Base-by-base conservation (phyloP, 306 rosid genomes). In the barrel medic (Medicago truncatula) region DNA sequence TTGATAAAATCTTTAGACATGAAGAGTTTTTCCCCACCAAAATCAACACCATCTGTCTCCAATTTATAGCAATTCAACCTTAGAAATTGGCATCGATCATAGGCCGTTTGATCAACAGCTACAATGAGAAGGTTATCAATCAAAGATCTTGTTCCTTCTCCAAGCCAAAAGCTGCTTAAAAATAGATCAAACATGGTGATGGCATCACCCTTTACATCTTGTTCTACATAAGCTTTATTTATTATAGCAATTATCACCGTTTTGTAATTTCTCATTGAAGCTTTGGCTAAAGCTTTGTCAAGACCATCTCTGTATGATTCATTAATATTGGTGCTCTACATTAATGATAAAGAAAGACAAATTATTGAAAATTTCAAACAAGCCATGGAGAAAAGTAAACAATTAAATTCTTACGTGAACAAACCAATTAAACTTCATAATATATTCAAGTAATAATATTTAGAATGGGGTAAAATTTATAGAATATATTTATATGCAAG, bases 161-260 rank as follows among this genome's bases (percentile, higher is more conserved):
- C 97, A 1, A 84, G 56, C 98, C 97, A 93, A 21, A 90, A 86
- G 47, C 97, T 89, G 12, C 57, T 85, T 0, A 90, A 82, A 60
- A 93, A 93, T 14, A 93, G 70, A 79, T 93, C 95, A 11, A 93
- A 86, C 97, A 93, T 93, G 2, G 95, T 81, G 2, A 93, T 81
- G 6, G 77, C 81, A 8, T 81, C 88, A 0, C 79, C 78, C 4
- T n/a, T 21, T 0, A 60, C 59, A 5, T 80, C 92, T 87, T 91
- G 87, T 0, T 83, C 89, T 0, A 86, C 92, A n/a, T 93, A 93
- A 0, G 97, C 98, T 73, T 80, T 81, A 66, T 93, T 93, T 8
- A 91, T 74, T 2, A 93, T 34, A 0, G 89, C 73, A 2, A 93
- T 85, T 53, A 93, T 89, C 60, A 91, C 81, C 0, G 92, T 93